Conservation (phyloP, 2,329 filamentous ascomycete species). For the Trichoderma cornu-damae region DNA sequence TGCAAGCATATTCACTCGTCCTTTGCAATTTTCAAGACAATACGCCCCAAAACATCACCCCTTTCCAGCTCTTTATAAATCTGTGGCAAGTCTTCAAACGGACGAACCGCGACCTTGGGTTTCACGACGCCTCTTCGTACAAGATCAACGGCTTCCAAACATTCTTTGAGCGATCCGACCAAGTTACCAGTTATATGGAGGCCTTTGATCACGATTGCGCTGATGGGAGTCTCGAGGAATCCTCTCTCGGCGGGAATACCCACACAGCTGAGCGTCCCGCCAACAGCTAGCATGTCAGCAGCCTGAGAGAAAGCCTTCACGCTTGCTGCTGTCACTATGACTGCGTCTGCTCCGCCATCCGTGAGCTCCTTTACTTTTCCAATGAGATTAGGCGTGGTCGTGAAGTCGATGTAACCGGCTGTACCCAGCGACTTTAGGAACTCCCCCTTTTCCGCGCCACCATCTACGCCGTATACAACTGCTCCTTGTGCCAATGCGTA, state of each 20-base stretch:
- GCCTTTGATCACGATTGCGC: constrained; percentile 19
- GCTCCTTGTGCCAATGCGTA: constrained; percentile 20
- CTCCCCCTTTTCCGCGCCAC: constrained; percentile 17
- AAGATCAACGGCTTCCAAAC: constrained; percentile 20
- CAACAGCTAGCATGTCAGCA: constrained; percentile 21
- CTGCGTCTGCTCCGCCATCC: constrained; percentile 19
- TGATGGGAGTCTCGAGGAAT: constrained; percentile 20
- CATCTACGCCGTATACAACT: constrained; percentile 19
- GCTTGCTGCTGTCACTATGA: constrained; percentile 20
- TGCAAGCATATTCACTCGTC: constrained; percentile 11
- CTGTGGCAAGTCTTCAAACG: constrained; percentile 19
- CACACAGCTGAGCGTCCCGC: constrained; percentile 20
- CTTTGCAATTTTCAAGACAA: constrained; percentile 22
- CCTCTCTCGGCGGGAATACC: constrained; percentile 20
- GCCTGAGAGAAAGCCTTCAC: constrained; percentile 19
- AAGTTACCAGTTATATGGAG: constrained; percentile 21
- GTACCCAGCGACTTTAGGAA: constrained; percentile 18
- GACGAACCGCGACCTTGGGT: constrained; percentile 17
- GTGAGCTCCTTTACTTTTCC: constrained; percentile 13
- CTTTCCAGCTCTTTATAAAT: constrained; percentile 19
- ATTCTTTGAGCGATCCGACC: constrained; percentile 22
- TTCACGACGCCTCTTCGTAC: constrained; percentile 21
- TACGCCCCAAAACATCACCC: constrained; percentile 18
- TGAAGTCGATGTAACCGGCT: constrained; percentile 20
- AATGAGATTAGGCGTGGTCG: constrained; percentile 7